Conservation (phyloP, 306 rosid species). For the Coriaria nepalensis region DNA sequence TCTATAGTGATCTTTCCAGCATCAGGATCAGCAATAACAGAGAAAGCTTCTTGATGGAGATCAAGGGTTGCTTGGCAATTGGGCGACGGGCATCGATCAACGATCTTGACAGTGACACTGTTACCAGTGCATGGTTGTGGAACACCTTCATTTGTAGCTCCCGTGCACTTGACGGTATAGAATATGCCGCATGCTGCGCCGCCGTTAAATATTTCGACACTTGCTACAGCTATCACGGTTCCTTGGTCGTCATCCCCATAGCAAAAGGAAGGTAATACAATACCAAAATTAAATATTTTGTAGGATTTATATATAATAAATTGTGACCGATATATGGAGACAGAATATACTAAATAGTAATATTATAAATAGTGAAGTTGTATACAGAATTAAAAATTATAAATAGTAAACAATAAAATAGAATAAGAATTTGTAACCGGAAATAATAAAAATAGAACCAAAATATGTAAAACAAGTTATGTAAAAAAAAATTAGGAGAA, state of each 20-base stretch:
- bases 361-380: no score
- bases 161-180: conserved; percentile 4
- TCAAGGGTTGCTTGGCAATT: conserved; percentile 15
- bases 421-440: no score
- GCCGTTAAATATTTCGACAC: background rate
- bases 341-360: no score
- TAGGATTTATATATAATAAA: no score
- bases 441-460: no score
- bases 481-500: no score
- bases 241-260: background rate
- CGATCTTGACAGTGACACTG: conserved; percentile 11
- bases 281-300: no score
- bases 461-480: no score
- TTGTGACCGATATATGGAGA: no score
- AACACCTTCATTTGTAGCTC: conserved; percentile 8
- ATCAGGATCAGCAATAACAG: conserved; percentile 10
- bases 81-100: conserved; percentile 10
- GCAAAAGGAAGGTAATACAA: no score
- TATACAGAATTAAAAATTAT: no score
- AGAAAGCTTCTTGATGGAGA: conserved; percentile 18
- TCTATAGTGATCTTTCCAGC: conserved; percentile 15
- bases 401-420: no score
- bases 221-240: background rate
- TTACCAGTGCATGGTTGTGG: conserved; percentile 9
- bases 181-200: conserved; percentile 12